These are phyloP conservation scores for Cryptococcus depauperatus DNA, from an alignment of 1,284 basidiomycete genomes.

Conservation along the genomic window DNA sequence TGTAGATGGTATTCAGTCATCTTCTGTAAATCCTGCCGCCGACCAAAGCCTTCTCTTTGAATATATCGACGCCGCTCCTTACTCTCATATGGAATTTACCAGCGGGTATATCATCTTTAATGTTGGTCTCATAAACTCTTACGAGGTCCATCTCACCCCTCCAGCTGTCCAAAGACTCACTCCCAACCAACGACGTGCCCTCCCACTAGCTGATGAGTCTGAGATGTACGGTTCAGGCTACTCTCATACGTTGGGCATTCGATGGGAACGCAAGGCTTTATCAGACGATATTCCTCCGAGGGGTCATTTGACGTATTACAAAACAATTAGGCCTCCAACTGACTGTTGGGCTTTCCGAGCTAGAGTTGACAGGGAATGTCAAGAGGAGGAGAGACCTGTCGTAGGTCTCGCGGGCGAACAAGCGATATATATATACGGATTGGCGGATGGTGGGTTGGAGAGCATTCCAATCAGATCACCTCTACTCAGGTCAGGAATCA, in stretches of 20 bases:
- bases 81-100: constrained; percentile 36
- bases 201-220: constrained; percentile 3
- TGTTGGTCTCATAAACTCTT: constrained; percentile 1
- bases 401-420: constrained; percentile 23
- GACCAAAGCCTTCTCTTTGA: constrained; percentile 24
- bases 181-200: background rate
- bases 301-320: constrained; percentile 32
- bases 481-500: background rate
- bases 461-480: background rate
- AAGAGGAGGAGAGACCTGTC: constrained; percentile 20
- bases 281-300: constrained; percentile 17
- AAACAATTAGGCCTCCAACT: constrained; percentile 26
- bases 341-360: constrained; percentile 31
- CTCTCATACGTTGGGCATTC: constrained; percentile 8
- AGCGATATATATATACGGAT: constrained; percentile 32
- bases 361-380: constrained; percentile 25
- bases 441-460: constrained; percentile 24
- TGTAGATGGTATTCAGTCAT: background rate
- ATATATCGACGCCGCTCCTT: constrained; percentile 14
- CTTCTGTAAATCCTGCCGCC: constrained; percentile 8
- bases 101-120: constrained; percentile 34
- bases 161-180: constrained; percentile 4
- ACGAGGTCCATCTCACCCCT: constrained; percentile 13
- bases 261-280: background rate
- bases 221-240: constrained; percentile 8